These are phyloP conservation scores for Starmerella vitae DNA, from an alignment of 805 yeast genomes.

Conservation along the genomic window DNA sequence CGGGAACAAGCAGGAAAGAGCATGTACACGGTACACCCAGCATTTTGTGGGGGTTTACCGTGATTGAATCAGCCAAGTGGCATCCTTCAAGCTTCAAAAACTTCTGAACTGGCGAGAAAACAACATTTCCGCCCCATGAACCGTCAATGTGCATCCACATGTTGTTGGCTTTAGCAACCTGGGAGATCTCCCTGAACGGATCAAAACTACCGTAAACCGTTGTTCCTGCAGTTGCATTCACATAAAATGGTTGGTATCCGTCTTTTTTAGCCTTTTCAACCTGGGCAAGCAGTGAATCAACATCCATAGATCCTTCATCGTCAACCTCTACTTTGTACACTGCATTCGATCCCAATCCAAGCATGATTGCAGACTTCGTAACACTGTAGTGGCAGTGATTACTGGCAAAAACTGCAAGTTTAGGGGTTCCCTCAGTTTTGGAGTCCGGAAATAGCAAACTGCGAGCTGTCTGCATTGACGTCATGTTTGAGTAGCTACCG, in stretches of 20 bases:
- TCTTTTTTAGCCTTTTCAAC: slow-evolving; percentile 34
- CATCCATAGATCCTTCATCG: slow-evolving; percentile 43
- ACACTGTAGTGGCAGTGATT: slow-evolving; percentile 68
- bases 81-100: slow-evolving; percentile 40
- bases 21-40: slow-evolving; percentile 64
- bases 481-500: slow-evolving; percentile 76
- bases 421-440: slow-evolving; percentile 45
- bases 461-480: slow-evolving; percentile 66
- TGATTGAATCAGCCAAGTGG: slow-evolving; percentile 57
- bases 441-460: slow-evolving; percentile 55
- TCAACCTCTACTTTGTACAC: slow-evolving; percentile 53
- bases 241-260: slow-evolving; percentile 62
- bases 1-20: slow-evolving; percentile 61
- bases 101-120: slow-evolving; percentile 42
- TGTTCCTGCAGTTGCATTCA: slow-evolving; percentile 79
- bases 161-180: slow-evolving; percentile 39
- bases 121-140: slow-evolving; percentile 81
- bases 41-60: slow-evolving; percentile 78
- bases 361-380: slow-evolving; percentile 63
- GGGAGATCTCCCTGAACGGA: slow-evolving; percentile 43
- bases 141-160: slow-evolving; percentile 79
- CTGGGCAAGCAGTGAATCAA: slow-evolving; percentile 33
- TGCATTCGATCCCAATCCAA: slow-evolving; percentile 52
- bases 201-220: slow-evolving; percentile 80
- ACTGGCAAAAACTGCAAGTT: slow-evolving; percentile 59